Evolutionary conservation across 345 rosid genomes (phyloP).

Genomic region (Populus simonii): DNA sequence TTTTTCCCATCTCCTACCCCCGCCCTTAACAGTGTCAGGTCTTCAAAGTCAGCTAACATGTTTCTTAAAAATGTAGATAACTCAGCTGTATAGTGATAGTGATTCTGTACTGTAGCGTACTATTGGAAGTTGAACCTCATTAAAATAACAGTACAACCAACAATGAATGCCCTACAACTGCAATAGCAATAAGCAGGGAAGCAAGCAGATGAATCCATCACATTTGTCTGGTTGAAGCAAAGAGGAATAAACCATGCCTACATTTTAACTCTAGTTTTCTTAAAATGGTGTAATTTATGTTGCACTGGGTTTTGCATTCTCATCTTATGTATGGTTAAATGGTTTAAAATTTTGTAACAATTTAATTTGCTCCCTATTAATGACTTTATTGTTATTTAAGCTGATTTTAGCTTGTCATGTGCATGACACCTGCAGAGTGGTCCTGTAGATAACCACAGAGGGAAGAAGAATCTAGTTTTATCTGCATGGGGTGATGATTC

Average conservation of each 20-base stretch:
- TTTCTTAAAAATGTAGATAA: background rate
- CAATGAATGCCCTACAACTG: background rate
- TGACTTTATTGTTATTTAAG: background rate
- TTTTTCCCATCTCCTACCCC: no score
- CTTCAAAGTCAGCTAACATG: background rate
- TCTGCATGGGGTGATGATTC: conserved; percentile 93
- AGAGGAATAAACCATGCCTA: background rate
- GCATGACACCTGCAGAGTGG: conserved; percentile 48
- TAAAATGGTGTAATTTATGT: background rate
- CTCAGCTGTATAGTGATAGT: background rate
- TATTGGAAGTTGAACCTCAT: background rate
- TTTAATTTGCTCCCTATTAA: no score
- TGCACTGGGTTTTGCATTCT: no score
- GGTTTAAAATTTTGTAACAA: no score
- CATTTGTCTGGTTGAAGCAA: background rate
- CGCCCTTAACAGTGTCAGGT: background rate
- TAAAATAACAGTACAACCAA: background rate
- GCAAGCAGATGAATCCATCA: background rate
- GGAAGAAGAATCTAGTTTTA: conserved; percentile 87
- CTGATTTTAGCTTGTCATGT: background rate
- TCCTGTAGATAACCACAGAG: conserved; percentile 67
- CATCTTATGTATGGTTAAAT: no score
- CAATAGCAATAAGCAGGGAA: background rate
- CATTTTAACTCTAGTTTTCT: background rate
- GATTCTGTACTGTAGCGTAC: background rate